Percentiles rank a stretch among this genome's conserved stretches.
These are phyloP conservation scores for Apiospora saccharicola DNA, from an alignment of 2,329 filamentous ascomycete species.

Conservation along the genomic window DNA sequence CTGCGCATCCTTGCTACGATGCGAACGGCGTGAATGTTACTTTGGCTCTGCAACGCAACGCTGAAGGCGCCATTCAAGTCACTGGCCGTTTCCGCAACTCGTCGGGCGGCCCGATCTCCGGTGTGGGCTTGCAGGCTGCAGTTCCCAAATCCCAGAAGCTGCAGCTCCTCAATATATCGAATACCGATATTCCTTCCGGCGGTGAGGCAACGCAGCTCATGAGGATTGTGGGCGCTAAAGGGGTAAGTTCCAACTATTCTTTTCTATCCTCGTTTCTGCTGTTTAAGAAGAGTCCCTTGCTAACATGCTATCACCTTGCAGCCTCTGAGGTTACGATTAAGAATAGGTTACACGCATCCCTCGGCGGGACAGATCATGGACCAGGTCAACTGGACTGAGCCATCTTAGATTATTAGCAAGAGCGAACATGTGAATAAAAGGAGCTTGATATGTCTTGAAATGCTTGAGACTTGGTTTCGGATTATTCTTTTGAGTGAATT, in stretches of 20 bases:
- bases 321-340: conserved; percentile 85
- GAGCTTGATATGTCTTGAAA: background rate
- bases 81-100: conserved; percentile 84
- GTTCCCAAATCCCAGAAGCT: conserved; percentile 97
- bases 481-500: background rate
- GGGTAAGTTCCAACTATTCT: conserved; percentile 70
- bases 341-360: conserved; percentile 80
- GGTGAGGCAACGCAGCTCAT: conserved; percentile 90
- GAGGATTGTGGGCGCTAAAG: conserved; percentile 84
- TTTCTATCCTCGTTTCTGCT: conserved; percentile 22
- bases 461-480: background rate
- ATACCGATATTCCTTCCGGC: conserved; percentile 75
- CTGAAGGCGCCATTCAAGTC: conserved; percentile 81
- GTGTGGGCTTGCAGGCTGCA: conserved; percentile 88
- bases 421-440: conserved; percentile 19
- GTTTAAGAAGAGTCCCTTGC: conserved; percentile 33
- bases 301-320: conserved; percentile 47
- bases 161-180: conserved; percentile 89
- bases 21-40: conserved; percentile 85
- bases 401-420: conserved; percentile 46
- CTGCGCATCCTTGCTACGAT: conserved; percentile 78
- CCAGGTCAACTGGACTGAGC: conserved; percentile 96
- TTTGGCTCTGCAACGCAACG: conserved; percentile 83
- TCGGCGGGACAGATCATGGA: conserved; percentile 78
- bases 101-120: conserved; percentile 69